Evolutionary conservation across 2,329 filamentous ascomycete genomes (phyloP), one percentile per base, ranked within the genome.

Genomic region (Talaromyces funiculosus): DNA sequence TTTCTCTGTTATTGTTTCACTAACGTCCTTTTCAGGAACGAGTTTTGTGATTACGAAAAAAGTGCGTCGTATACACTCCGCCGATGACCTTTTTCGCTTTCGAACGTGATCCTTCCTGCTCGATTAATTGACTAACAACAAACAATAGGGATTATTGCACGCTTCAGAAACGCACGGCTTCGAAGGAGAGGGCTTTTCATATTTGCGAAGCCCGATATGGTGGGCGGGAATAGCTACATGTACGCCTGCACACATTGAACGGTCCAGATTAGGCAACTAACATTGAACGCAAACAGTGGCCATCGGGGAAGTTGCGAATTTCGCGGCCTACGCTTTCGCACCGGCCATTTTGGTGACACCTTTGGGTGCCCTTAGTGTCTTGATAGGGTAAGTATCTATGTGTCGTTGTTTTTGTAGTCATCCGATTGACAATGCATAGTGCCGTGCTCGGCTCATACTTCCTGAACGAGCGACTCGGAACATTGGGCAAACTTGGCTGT

Each of bases 41-140:
- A 96, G 92, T 83, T 99, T 99, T 76, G 93, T 99, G 67, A 97
- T 99, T 71, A 99, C 95, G 53, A 99, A 99, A 80, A 97, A 97
- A 84, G 90, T 94, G 79, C 75, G 78, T 73, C 62, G 20, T 35
- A n/a, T 33, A 51, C 18, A 55, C 47, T 45, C 47, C 20, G 53
- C 35, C 61, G n/a, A 10, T 29, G 18, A 14, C 47, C 5, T 51
- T 9, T 18, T 20, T 51, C 29, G 47, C 24, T 20, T 35, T 33
- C 26, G 26, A 45, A 22, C 29, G n/a, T 26, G n/a, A 20, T 10
- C 26, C 29, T 7, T 9, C 22, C 14, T 33, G 33, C n/a, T 31
- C n/a, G 16, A 37, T 22, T 35, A 58, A 14, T 22, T 68, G 72
- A 62, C 63, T 59, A 43, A 57, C 54, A 62, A 24, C 42, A 47